These are phyloP conservation scores for Venturia oleaginea DNA, from an alignment of 2,329 filamentous ascomycete species.

Conservation along the genomic window DNA sequence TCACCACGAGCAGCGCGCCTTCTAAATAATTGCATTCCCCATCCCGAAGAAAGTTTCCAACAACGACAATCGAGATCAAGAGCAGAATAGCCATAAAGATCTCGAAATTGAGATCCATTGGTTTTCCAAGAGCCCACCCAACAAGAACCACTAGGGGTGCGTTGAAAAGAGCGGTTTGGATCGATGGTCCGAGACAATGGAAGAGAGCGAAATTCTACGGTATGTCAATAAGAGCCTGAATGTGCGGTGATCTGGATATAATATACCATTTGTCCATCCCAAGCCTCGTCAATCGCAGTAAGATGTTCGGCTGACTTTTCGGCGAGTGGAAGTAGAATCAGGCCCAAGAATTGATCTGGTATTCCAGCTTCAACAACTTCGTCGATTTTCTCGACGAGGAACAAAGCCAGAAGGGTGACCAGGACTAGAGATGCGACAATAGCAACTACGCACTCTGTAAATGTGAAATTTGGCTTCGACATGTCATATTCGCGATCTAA, in stretches of 20 bases:
- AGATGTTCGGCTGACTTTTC: constrained; percentile 82
- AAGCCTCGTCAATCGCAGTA: constrained; percentile 76
- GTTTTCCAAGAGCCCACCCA: constrained; percentile 55
- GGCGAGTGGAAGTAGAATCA: constrained; percentile 72
- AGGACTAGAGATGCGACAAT: constrained; percentile 55
- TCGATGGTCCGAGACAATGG: constrained; percentile 63
- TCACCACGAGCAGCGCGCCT: constrained; percentile 12
- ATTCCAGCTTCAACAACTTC: constrained; percentile 47
- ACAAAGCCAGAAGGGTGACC: constrained; percentile 65
- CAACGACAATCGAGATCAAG: constrained; percentile 14
- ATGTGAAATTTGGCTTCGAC: constrained; percentile 59
- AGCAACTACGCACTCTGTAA: constrained; percentile 62
- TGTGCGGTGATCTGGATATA: neutral
- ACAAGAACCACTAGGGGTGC: constrained; percentile 62
- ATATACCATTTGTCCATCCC: constrained; percentile 52
- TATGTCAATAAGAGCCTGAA: neutral
- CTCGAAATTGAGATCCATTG: constrained; percentile 64
- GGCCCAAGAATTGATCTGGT: constrained; percentile 46
- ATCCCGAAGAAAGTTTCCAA: constrained; percentile 15
- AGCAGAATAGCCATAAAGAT: constrained; percentile 64
- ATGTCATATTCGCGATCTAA: constrained; percentile 53
- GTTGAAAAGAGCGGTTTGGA: constrained; percentile 70
- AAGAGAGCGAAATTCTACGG: constrained; percentile 62
- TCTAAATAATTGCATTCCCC: constrained; percentile 15
- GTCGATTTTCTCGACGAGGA: constrained; percentile 64